Percentiles rank a stretch among this genome's conserved stretches.
Conservation (phyloP, 2,329 filamentous ascomycete species). For the Harringtonia aguacate region DNA sequence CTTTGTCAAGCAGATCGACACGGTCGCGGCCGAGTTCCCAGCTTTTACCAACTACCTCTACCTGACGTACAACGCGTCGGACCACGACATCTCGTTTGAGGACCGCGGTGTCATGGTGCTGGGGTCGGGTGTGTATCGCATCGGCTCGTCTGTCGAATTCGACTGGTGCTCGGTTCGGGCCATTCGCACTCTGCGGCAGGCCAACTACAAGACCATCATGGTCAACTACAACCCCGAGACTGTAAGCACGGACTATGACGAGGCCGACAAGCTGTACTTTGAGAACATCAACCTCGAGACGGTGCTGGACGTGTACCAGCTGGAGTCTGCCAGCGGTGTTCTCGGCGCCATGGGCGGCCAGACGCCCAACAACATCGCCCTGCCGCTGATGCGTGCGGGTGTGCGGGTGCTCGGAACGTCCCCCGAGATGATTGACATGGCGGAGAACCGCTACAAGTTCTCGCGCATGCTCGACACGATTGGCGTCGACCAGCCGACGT, state of each 20-base stretch:
- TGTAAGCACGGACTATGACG: conserved; percentile 83
- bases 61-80: conserved; percentile 84
- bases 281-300: conserved; percentile 90
- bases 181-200: conserved; percentile 77
- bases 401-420: conserved; percentile 92
- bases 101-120: conserved; percentile 95
- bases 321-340: conserved; percentile 74
- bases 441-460: conserved; percentile 98
- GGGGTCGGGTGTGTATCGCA: conserved; percentile 91
- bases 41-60: conserved; percentile 94
- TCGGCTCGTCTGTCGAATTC: conserved; percentile 96
- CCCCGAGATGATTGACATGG: conserved; percentile 96
- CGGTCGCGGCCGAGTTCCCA: conserved; percentile 93
- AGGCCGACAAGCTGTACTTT: conserved; percentile 90
- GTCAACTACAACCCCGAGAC: conserved; percentile 91
- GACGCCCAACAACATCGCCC: conserved; percentile 93
- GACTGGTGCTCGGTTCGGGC: conserved; percentile 97
- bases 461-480: conserved; percentile 95
- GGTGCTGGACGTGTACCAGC: conserved; percentile 83
- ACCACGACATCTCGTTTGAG: conserved; percentile 73
- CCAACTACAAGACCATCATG: conserved; percentile 91
- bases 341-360: conserved; percentile 96
- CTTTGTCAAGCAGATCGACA: conserved; percentile 96
- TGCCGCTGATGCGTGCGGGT: conserved; percentile 77
- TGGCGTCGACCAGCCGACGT: conserved; percentile 88